phyloP scores from a whole-genome alignment of 257 asterid genomes.

The Marsdenia floribunda region DNA sequence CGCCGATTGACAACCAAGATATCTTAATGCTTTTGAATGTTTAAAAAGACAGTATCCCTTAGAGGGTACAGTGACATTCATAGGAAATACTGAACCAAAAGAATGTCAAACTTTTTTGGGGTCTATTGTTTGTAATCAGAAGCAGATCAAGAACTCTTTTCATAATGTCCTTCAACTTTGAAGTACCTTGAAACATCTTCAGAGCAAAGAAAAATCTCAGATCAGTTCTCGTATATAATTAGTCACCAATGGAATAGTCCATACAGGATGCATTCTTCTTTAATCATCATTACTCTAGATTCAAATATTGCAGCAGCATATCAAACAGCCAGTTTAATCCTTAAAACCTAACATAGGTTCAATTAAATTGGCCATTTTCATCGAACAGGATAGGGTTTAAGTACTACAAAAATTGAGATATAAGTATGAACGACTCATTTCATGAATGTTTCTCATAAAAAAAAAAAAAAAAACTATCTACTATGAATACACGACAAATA shows the following conservation, averaged over 20 bases:
- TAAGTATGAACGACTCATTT: not conserved
- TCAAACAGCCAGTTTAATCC: not conserved
- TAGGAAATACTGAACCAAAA: not conserved
- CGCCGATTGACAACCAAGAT: not conserved
- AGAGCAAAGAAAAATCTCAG: not conserved
- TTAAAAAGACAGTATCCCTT: not conserved
- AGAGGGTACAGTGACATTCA: not conserved
- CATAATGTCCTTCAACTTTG: not conserved
- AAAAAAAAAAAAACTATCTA: too few species aligned
- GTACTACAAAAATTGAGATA: not conserved
- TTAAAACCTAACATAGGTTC: not conserved
- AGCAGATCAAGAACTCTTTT: not conserved
- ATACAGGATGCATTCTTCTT: not conserved
- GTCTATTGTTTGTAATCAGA: not conserved
- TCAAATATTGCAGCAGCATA: not conserved
- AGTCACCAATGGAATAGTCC: not conserved
- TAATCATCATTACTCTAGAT: not conserved
- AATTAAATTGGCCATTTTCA: not conserved
- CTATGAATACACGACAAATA: too few species aligned
- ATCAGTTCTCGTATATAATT: not conserved
- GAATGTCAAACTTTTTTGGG: not conserved
- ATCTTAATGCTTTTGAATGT: not conserved
- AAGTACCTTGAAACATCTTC: not conserved
- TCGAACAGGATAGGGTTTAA: not conserved
- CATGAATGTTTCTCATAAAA: not conserved